phyloP scores from a whole-genome alignment of 306 rosid genomes.

The Cucumis sativus region Cucumber_9930_V3 NC_026657.2:7406501-7407000 shows the following conservation, averaged over 20 bases:
- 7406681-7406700: background rate
- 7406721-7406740: background rate
- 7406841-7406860: background rate
- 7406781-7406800: background rate
- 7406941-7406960: background rate
- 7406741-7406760: background rate
- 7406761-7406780: background rate
- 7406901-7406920: background rate
- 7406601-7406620: background rate
- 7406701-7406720: background rate
- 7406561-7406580: background rate
- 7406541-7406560: background rate
- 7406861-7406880: background rate
- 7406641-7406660: background rate
- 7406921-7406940: background rate
- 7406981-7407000: background rate
- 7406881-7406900: background rate
- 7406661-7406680: background rate
- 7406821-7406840: background rate
- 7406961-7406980: background rate
- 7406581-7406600: background rate
- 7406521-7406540: background rate
- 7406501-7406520: background rate
- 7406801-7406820: background rate
- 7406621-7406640: background rate